Evolutionary conservation across 2,329 filamentous ascomycete species (phyloP).

Genomic region (Ophiostoma perfectum): DNA sequence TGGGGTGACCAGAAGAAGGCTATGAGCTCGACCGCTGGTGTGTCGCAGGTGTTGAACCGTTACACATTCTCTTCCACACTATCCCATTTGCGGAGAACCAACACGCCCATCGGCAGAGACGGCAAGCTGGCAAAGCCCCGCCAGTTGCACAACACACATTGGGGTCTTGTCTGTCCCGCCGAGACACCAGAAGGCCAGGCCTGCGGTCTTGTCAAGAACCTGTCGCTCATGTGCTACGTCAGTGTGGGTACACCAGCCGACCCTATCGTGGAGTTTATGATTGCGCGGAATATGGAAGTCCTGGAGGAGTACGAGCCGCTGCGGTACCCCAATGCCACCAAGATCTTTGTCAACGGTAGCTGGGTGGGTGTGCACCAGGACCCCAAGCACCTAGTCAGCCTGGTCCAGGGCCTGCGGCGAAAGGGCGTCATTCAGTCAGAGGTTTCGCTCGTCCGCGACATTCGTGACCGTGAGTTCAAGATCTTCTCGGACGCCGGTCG

Average conservation of each 20-base stretch:
- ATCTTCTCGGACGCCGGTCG: constrained; percentile 96
- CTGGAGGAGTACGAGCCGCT: constrained; percentile 89
- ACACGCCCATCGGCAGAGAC: constrained; percentile 95
- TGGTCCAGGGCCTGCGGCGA: constrained; percentile 71
- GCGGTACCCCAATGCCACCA: constrained; percentile 84
- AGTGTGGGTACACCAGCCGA: constrained; percentile 89
- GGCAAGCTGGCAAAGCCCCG: constrained; percentile 97
- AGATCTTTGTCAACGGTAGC: constrained; percentile 95
- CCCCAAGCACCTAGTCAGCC: constrained; percentile 74
- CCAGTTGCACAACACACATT: constrained; percentile 97
- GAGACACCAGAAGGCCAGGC: constrained; percentile 98
- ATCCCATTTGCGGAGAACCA: constrained; percentile 93
- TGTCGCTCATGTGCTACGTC: constrained; percentile 97
- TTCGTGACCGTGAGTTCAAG: constrained; percentile 95
- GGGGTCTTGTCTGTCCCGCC: constrained; percentile 93
- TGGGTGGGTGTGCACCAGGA: constrained; percentile 96
- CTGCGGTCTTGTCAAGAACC: constrained; percentile 95
- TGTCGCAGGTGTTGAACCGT: constrained; percentile 94
- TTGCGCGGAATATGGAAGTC: constrained; percentile 90
- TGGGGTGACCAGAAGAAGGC: constrained; percentile 99
- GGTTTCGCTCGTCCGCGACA: constrained; percentile 91
- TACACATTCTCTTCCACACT: constrained; percentile 96
- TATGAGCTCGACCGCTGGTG: constrained; percentile 87
- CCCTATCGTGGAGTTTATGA: constrained; percentile 92
- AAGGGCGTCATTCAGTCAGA: constrained; percentile 82